Percentiles rank a stretch among this genome's conserved stretches.
These are phyloP conservation scores for Boletus subcaerulescens DNA, from an alignment of 768 basidiomycete species.

Conservation along the genomic window DNA sequence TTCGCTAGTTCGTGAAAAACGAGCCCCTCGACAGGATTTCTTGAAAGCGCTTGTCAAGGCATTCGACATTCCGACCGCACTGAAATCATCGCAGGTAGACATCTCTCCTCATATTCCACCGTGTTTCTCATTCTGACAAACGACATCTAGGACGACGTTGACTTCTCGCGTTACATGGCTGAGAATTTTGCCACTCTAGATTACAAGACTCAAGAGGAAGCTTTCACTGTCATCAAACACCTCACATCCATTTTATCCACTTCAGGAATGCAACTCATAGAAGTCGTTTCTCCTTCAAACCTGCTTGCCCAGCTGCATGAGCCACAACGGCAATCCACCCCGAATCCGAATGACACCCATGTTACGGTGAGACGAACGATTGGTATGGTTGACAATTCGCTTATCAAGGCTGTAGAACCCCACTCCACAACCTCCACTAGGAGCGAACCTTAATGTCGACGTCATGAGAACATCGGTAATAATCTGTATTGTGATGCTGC, in stretches of 20 bases:
- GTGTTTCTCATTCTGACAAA: not conserved
- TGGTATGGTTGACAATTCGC: not conserved
- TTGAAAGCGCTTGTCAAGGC: slow-evolving; percentile 77
- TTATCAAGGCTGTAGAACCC: slow-evolving; percentile 1
- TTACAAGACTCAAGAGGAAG: slow-evolving; percentile 95
- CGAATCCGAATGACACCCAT: not conserved
- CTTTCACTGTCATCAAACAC: slow-evolving; percentile 77
- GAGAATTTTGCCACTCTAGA: slow-evolving; percentile 93
- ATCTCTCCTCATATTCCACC: not conserved
- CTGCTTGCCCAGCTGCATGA: slow-evolving; percentile 60
- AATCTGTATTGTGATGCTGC: slow-evolving; percentile 79
- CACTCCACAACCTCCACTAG: not conserved
- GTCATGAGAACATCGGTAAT: slow-evolving; percentile 69
- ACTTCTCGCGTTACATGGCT: slow-evolving; percentile 88
- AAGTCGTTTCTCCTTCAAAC: slow-evolving; percentile 67
- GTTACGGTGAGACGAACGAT: slow-evolving; percentile 2
- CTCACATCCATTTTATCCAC: slow-evolving; percentile 75
- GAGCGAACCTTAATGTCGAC: slow-evolving; percentile 15
- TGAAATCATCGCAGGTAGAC: slow-evolving; percentile 56
- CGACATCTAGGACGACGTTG: slow-evolving; percentile 64
- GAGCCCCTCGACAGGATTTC: slow-evolving; percentile 82
- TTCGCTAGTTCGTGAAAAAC: slow-evolving; percentile 85
- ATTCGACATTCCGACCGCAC: slow-evolving; percentile 68
- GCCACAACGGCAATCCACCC: slow-evolving; percentile 6
- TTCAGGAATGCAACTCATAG: slow-evolving; percentile 79